Evolutionary conservation across 331 rosid genomes (phyloP).

Genomic region (Spiraea crenata): DNA sequence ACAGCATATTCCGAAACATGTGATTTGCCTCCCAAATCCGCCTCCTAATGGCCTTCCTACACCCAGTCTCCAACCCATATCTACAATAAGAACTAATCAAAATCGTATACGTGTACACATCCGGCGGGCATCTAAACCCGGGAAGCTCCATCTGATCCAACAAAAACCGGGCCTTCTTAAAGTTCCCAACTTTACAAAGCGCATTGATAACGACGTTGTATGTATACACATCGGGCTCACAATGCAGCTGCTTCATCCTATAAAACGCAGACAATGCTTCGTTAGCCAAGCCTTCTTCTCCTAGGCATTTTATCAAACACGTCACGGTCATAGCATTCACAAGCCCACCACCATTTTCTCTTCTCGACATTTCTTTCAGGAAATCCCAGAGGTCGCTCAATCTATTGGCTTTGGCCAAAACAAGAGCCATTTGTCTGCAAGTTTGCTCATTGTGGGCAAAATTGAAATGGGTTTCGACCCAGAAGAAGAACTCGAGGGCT

Average conservation of each 20-base stretch:
- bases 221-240: slow-evolving; percentile 67
- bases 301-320: slow-evolving; percentile 82
- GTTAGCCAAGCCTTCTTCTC: slow-evolving; percentile 71
- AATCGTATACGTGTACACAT: slow-evolving; percentile 62
- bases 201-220: slow-evolving; percentile 60
- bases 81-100: slow-evolving; percentile 71
- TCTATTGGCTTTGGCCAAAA: slow-evolving; percentile 53
- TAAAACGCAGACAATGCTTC: slow-evolving; percentile 62
- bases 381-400: slow-evolving; percentile 61
- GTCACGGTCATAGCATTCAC: slow-evolving; percentile 66
- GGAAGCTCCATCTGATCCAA: slow-evolving; percentile 90
- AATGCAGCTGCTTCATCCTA: slow-evolving; percentile 72
- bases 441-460: slow-evolving; percentile 64
- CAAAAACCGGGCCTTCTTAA: slow-evolving; percentile 60
- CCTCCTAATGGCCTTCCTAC: slow-evolving; percentile 71
- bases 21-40: slow-evolving; percentile 85
- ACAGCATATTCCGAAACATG: slow-evolving; percentile 74
- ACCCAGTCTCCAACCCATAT: slow-evolving; percentile 60
- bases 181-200: slow-evolving; percentile 68
- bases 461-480: slow-evolving; percentile 58
- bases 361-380: slow-evolving; percentile 50
- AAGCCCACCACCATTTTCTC: slow-evolving; percentile 24
- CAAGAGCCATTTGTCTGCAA: slow-evolving; percentile 65
- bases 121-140: slow-evolving; percentile 81
- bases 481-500: slow-evolving; percentile 63